A percentile compares a stretch with the other conserved stretches of the same genome.
Evolutionary conservation across 176 grass and related monocot species (phyloP).

Genomic region (Aegilops bicornis): DNA sequence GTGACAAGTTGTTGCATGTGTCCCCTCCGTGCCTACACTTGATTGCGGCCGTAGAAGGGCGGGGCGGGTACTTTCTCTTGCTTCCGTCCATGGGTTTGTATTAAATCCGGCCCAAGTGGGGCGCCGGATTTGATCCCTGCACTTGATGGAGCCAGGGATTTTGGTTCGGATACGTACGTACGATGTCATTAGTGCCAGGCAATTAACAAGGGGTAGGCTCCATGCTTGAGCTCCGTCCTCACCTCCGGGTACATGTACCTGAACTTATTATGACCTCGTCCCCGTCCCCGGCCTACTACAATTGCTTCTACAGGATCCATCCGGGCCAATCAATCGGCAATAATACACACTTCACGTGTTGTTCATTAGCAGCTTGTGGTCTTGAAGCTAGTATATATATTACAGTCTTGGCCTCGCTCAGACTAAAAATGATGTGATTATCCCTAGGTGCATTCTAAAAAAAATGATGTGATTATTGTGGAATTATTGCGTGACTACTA

Average conservation of each 20-base stretch:
- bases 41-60: constrained; percentile 37
- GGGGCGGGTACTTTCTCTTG: background rate
- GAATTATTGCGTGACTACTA: no score
- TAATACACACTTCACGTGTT: background rate
- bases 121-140: constrained; percentile 10
- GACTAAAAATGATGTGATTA: no score
- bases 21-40: constrained; percentile 27
- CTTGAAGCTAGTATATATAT: no score
- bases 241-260: background rate
- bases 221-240: no score
- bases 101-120: constrained; percentile 1
- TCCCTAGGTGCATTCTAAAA: no score
- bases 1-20: constrained; percentile 43
- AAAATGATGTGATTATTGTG: no score
- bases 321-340: background rate
- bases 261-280: background rate
- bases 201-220: background rate
- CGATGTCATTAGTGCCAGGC: background rate
- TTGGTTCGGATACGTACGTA: background rate
- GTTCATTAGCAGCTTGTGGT: background rate
- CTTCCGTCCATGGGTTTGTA: background rate
- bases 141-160: background rate
- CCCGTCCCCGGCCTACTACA: background rate
- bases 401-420: no score
- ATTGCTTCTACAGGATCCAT: background rate